Evolutionary conservation across 257 asterid species (phyloP).

Genomic region (Pogostemon cablin): DNA sequence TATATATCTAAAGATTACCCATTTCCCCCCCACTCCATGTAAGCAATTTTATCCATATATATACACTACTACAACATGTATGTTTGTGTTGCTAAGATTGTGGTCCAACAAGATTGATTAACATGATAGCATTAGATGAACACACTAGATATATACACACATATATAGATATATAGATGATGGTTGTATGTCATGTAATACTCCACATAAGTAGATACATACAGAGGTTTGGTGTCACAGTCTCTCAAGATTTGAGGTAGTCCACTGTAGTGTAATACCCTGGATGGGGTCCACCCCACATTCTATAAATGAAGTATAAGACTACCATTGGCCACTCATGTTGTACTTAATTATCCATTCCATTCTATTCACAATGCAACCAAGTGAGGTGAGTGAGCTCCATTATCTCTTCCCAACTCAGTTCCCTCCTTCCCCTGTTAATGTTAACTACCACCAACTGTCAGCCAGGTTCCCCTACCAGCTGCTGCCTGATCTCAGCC

Average conservation of each 20-base stretch:
- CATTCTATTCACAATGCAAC: slow-evolving; percentile 54
- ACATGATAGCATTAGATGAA: too few relatives aligned
- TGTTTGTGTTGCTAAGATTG: slow-evolving; percentile 26
- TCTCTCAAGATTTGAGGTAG: slow-evolving; percentile 51
- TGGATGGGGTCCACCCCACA: slow-evolving; percentile 40
- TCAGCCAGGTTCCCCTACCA: not conserved
- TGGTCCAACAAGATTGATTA: slow-evolving; percentile 19
- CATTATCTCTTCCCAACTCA: slow-evolving; percentile 54
- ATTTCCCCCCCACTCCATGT: slow-evolving; percentile 34
- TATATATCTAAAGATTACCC: slow-evolving; percentile 5
- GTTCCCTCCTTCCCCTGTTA: slow-evolving; percentile 54
- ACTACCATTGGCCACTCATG: slow-evolving; percentile 44
- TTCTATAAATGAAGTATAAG: slow-evolving; percentile 50
- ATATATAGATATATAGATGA: slow-evolving; percentile 1
- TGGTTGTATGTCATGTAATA: not conserved
- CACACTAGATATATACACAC: too few relatives aligned
- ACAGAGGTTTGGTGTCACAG: slow-evolving; percentile 43
- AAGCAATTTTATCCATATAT: slow-evolving; percentile 28
- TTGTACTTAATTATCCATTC: slow-evolving; percentile 31
- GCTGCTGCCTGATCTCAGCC: not conserved
- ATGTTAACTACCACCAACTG: slow-evolving; percentile 31
- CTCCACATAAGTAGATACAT: slow-evolving; percentile 22
- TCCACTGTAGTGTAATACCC: slow-evolving; percentile 50
- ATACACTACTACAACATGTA: slow-evolving; percentile 27
- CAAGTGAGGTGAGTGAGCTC: slow-evolving; percentile 60